Conservation (phyloP, 352 stramenopile species). For the Pseudoperonospora humuli region DNA sequence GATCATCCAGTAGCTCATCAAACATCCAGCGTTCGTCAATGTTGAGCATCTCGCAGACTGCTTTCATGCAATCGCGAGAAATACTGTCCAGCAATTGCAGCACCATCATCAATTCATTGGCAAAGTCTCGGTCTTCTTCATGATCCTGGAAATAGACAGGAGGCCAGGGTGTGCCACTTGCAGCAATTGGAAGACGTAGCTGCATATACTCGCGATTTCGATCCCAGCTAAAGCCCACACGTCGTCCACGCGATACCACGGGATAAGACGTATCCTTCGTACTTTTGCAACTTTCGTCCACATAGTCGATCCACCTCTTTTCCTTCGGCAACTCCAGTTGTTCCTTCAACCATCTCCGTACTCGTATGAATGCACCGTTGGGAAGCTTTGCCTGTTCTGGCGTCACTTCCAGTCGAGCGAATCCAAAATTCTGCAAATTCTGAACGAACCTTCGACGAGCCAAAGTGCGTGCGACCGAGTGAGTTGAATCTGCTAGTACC, state of each 20-base stretch:
- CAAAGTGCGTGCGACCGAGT: conserved; percentile 44
- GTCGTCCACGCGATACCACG: conserved; percentile 51
- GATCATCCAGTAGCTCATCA: conserved; percentile 57
- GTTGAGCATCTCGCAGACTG: conserved; percentile 62
- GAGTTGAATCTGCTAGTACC: conserved; percentile 21
- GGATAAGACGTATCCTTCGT: conserved; percentile 22
- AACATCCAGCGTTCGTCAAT: conserved; percentile 59
- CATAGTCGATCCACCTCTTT: conserved; percentile 32
- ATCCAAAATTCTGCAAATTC: conserved; percentile 67
- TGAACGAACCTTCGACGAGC: conserved; percentile 52
- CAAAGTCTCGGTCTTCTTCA: conserved; percentile 34
- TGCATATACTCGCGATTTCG: conserved; percentile 77
- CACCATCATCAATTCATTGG: conserved; percentile 45
- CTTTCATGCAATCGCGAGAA: conserved; percentile 66
- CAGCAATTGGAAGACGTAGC: conserved; percentile 48
- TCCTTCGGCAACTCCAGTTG: conserved; percentile 43
- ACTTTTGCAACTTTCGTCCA: background rate
- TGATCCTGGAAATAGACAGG: conserved; percentile 54
- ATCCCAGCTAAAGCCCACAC: conserved; percentile 66
- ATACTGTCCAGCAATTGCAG: conserved; percentile 57
- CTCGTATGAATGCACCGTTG: conserved; percentile 37
- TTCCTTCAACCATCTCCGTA: conserved; percentile 52
- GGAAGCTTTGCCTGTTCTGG: conserved; percentile 54
- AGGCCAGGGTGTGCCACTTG: conserved; percentile 71
- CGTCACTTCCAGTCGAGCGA: conserved; percentile 61